Evolutionary conservation across 176 grass and related monocot genomes (phyloP), one percentile per base, ranked within the genome.

Genomic region (Oryza brachyantha): DNA sequence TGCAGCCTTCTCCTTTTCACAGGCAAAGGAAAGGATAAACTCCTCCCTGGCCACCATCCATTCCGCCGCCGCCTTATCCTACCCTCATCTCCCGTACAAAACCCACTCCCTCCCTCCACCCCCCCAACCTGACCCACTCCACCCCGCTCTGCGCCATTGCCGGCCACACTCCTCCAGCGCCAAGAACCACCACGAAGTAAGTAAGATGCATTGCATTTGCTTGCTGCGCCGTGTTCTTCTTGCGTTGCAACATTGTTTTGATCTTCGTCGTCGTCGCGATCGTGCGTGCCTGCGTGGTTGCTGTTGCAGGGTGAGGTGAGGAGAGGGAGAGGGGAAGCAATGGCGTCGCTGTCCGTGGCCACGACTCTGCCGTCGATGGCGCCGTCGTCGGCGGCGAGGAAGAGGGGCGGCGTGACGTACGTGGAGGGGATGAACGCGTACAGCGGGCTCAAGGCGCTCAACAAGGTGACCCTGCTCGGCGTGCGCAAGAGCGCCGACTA

Each of bases 31-130:
- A 55, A 90, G 71, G 94, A 94, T 94, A 90, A 70, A 84, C 6
- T 75, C 25, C 68, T 66, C 63, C 54, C 46, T 79, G 73, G 85
- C 91, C 32, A 88, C 94, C 91, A 84, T 87, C 86, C 94, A 66
- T 90, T 73, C 55, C 75, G 38, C 65, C 6, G 24, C 70, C 81
- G 84, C 89, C 94, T 92, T 97, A 97, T 97, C 94, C 86, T 80
- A 60, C 55, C 59, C 61, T 73, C 41, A 63, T 46, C 63, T 43
- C 77, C 85, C 85, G 77, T 90, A 84, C 87, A 90, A 87, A 78
- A 76, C 82, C 82, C 78, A 70, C 59, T 71, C 63, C 34, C 48
- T 76, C 75, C 62, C 19, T 24, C 22, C n/a, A n/a, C n/a, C 40
- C 11, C 10, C 70, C 42, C 48, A 60, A 43, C 65, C 48, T 74